phyloP scores from a whole-genome alignment of 371 early-diverging fungal species.

The Rhizopus sp. region DNA sequence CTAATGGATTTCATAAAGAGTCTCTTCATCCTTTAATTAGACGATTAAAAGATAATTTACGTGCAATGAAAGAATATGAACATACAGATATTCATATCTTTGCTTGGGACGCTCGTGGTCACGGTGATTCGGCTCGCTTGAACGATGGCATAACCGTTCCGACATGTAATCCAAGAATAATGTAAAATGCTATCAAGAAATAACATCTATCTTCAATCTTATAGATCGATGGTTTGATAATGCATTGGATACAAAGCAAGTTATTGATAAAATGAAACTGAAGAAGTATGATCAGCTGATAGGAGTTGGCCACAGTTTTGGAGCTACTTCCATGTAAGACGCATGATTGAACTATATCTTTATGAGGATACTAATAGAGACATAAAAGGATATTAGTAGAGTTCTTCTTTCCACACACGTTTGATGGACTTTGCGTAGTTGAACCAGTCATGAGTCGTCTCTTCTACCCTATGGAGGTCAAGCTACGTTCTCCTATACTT shows the following conservation, averaged over 20 bases:
- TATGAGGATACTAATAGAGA: not conserved
- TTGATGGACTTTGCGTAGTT: constrained; percentile 33
- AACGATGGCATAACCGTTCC: constrained; percentile 30
- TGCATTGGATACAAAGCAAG: constrained; percentile 41
- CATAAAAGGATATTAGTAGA: constrained; percentile 35
- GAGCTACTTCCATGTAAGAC: constrained; percentile 43
- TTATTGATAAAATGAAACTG: constrained; percentile 31
- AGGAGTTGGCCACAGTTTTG: constrained; percentile 49
- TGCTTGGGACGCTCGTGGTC: constrained; percentile 45
- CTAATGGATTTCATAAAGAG: constrained; percentile 48
- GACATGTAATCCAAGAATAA: constrained; percentile 25
- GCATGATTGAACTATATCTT: not conserved
- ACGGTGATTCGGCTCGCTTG: constrained; percentile 44
- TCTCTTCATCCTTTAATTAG: constrained; percentile 40
- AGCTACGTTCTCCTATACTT: constrained; percentile 10
- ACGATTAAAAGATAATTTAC: constrained; percentile 15
- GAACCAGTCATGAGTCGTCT: constrained; percentile 33
- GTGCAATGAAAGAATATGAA: constrained; percentile 23
- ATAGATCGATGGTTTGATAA: constrained; percentile 46
- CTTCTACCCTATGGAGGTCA: constrained; percentile 13
- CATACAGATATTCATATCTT: constrained; percentile 29
- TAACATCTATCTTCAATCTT: not conserved
- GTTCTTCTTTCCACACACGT: constrained; percentile 36
- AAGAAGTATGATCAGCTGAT: constrained; percentile 30
- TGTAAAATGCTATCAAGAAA: not conserved